Base-by-base conservation (phyloP, 331 rosid genomes). In the Prunus yedoensis region DNA sequence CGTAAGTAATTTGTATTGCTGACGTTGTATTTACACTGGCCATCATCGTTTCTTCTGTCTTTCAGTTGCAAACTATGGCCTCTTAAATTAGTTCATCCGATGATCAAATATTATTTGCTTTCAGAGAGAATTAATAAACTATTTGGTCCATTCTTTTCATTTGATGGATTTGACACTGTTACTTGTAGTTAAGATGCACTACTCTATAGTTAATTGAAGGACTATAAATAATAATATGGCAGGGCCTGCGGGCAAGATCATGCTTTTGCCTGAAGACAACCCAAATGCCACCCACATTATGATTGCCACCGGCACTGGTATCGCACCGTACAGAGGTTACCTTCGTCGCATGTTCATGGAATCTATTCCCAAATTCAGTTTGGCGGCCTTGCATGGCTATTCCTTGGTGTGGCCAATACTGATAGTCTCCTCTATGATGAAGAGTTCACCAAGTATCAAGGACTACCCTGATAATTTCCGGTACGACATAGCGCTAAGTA, bases 261-360 rank as follows among this genome's bases (percentile, higher is more conserved):
- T 95, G 99, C 97, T 95, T 80, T 87, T 95, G 82, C 99, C 99
- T 4, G 99, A 95, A 86, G 94, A 85, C 64, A 71, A 92, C 52
- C 96, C 94, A 58, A 92, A 95, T 77, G 96, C 99, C 75, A 90
- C 97, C 81, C 99, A 95, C 82, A 95, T 95, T 80, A 95, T 95
- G 99, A 90, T 95, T 67, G 99, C 88, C 41, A 95, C 99, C 0
- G 99, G 99, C 68, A 95, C 99, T 2, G 99, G 99, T 16, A 60
- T 95, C 50, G 99, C 99, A 50, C 97, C 99, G 30, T 95, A 20
- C 66, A 81, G 99, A 79, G 99, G 97, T 74, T 95, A 95, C 78
- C 97, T 95, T 52, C 97, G 97, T 7, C 92, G 97, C 76, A 92
- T 95, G 99, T 95, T 95, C 85, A 95, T 89, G 99, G 99, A 95